phyloP scores from a whole-genome alignment of 768 basidiomycete species.

The Boletus vermiculosoides region DNA sequence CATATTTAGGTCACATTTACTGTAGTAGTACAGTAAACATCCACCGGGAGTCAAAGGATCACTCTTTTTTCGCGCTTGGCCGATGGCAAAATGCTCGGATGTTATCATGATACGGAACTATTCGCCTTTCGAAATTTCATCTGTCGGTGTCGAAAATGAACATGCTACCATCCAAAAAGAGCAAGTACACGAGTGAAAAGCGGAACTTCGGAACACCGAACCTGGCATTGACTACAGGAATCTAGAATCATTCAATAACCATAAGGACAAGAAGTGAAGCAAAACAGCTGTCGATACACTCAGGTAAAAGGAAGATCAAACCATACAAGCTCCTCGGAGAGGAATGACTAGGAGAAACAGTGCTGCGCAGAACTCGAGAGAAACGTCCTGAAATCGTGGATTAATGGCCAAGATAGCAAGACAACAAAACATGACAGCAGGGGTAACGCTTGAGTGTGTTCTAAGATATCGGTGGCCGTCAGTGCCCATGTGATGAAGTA shows the following conservation, averaged over 20 bases:
- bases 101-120: not conserved
- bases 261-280: constrained; percentile 13
- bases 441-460: constrained; percentile 23
- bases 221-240: constrained; percentile 2
- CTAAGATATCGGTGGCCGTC: constrained; percentile 25
- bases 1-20: constrained; percentile 5
- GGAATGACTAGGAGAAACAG: constrained; percentile 17
- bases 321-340: constrained; percentile 7
- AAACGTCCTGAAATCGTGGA: constrained; percentile 9
- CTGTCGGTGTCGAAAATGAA: not conserved
- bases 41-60: not conserved
- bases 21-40: constrained; percentile 11
- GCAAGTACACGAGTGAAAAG: not conserved
- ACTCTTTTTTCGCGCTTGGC: not conserved
- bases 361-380: not conserved
- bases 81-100: not conserved
- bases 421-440: constrained; percentile 21
- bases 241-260: constrained; percentile 13
- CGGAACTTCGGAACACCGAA: not conserved
- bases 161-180: not conserved
- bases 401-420: constrained; percentile 16
- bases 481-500: constrained; percentile 8
- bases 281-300: constrained; percentile 30
- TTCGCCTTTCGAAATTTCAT: not conserved
- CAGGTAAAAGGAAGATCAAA: constrained; percentile 5